A percentile compares a stretch with the other conserved stretches of the same genome.
These are phyloP conservation scores for Lomentospora prolificans DNA, from an alignment of 2,329 filamentous ascomycete species.

Conservation along the genomic window DNA sequence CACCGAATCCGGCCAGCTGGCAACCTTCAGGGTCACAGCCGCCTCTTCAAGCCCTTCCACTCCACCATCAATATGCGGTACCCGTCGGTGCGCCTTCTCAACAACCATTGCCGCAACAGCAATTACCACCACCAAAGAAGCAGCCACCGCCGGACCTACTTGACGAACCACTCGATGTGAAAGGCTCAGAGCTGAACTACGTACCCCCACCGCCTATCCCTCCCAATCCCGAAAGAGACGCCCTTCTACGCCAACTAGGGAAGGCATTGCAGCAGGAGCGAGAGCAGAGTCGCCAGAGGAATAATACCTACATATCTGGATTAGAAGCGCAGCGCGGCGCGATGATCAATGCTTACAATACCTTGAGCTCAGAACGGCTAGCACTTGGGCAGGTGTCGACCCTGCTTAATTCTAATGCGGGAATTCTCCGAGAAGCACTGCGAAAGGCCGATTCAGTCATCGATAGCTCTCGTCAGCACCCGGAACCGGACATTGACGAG, in stretches of 20 bases:
- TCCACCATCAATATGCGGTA: neutral
- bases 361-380: constrained; percentile 63
- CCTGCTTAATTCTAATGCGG: constrained; percentile 65
- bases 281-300: constrained; percentile 59
- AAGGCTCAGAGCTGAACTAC: constrained; percentile 36
- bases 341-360: constrained; percentile 58
- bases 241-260: constrained; percentile 68
- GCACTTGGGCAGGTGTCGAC: constrained; percentile 61
- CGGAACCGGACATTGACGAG: constrained; percentile 73
- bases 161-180: constrained; percentile 45
- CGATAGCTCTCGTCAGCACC: constrained; percentile 56
- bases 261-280: constrained; percentile 59
- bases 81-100: neutral
- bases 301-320: constrained; percentile 62
- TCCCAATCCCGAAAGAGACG: constrained; percentile 91
- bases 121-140: constrained; percentile 16
- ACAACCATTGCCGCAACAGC: neutral
- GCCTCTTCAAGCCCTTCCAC: neutral
- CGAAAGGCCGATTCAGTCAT: constrained; percentile 71
- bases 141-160: constrained; percentile 44
- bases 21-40: neutral
- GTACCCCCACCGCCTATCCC: constrained; percentile 75
- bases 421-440: constrained; percentile 67
- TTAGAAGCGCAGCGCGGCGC: constrained; percentile 71
- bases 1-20: neutral